These are phyloP conservation scores for Pisolithus thermaeus DNA, from an alignment of 1,284 basidiomycete species.

Conservation along the genomic window DNA sequence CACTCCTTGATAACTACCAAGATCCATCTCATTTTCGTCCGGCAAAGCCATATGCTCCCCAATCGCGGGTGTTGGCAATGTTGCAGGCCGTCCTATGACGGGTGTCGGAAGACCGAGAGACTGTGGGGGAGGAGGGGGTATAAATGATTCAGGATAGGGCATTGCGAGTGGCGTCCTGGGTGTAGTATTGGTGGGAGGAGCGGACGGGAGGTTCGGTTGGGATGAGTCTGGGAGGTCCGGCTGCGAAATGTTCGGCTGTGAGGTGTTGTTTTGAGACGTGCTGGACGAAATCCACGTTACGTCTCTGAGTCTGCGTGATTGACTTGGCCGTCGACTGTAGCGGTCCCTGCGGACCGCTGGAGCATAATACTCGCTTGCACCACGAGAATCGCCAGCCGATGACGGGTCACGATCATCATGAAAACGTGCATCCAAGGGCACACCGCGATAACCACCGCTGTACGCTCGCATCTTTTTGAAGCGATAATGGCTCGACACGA, in stretches of 20 bases:
- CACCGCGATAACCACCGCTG: constrained; percentile 17
- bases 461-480: constrained; percentile 3
- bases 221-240: neutral
- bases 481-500: no score
- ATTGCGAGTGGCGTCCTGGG: constrained; percentile 5
- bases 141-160: constrained; percentile 3
- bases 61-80: constrained; percentile 14
- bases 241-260: neutral
- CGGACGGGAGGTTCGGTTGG: constrained; percentile 8
- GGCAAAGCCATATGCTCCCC: constrained; percentile 23
- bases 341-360: constrained; percentile 14
- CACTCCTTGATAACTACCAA: neutral
- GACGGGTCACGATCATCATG: neutral
- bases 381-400: constrained; percentile 1
- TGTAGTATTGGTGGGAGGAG: constrained; percentile 1
- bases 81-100: constrained; percentile 3
- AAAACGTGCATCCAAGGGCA: constrained; percentile 13
- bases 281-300: constrained; percentile 18
- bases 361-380: constrained; percentile 1
- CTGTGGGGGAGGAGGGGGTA: constrained; percentile 5
- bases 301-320: constrained; percentile 17
- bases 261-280: neutral
- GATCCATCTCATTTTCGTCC: constrained; percentile 11
- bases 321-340: constrained; percentile 15
- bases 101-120: constrained; percentile 10